Base-by-base conservation (phyloP, 2,329 filamentous ascomycete genomes). In the Nothophoma quercina region DNA sequence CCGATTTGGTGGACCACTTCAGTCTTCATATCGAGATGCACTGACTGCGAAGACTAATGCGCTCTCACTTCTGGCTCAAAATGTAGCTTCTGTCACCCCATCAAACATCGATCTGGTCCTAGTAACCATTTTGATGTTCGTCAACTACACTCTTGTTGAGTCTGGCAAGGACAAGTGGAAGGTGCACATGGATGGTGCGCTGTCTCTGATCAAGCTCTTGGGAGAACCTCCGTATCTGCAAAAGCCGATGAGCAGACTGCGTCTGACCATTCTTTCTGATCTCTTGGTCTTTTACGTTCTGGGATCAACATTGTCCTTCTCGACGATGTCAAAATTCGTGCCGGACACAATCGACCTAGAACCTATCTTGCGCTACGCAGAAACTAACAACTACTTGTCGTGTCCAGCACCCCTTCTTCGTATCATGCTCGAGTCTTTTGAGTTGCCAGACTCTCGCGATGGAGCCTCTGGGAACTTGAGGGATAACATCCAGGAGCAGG, bases 161-260 rank as follows among this genome's bases (percentile, higher is more conserved):
- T 82, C 80, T 0, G 80, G 80, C 12, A 76, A 74, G 40, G 79
- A 79, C 9, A 76, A 79, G 26, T 83, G 80, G 80, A 81, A 76
- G 57, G 75, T 78, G 26, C 80, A 83, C 52, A 74, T 81, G 40
- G 78, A 80, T 52, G 80, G 80, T 6, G 80, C 79, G n/a, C 77
- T 78, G 56, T 76, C 74, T 47, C 68, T 82, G 16, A 72, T 82
- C 21, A 71, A 74, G 30, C 69, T 70, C 7, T 67, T 78, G 22
- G 68, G 72, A 46, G 62, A 64, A 10, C 64, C 67, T 16, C 51
- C 63, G 2, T 70, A 66, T 28, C 22, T 64, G 22, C 66, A 69
- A 21, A 56, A 55, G 13, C 60, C 65, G 2, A 73, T 73, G 64
- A 74, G 67, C 40, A 57, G 60, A 44, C 46, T 75, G 10, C 70